phyloP scores from a whole-genome alignment of 257 asterid genomes.

The Cordia subcordata region DNA sequence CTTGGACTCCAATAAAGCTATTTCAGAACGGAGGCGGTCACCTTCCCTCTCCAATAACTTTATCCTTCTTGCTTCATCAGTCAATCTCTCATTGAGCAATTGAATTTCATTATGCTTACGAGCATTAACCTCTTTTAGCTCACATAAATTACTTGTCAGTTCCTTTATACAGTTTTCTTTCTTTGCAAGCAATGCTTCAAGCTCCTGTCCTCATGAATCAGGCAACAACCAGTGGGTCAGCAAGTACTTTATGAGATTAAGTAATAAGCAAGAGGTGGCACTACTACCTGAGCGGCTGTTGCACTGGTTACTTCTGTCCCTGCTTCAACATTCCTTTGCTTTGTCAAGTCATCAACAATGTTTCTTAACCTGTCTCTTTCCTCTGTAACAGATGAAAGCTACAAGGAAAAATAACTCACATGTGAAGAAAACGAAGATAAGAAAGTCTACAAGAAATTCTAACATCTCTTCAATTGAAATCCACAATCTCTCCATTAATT shows the following conservation, averaged over 20 bases:
- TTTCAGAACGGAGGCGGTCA: slow-evolving; percentile 83
- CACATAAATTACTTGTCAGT: slow-evolving; percentile 61
- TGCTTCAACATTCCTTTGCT: slow-evolving; percentile 40
- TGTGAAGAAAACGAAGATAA: slow-evolving; percentile 14
- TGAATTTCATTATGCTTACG: slow-evolving; percentile 68
- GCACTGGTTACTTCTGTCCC: slow-evolving; percentile 50
- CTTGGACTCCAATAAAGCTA: slow-evolving; percentile 95
- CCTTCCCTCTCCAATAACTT: slow-evolving; percentile 91
- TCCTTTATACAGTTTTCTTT: slow-evolving; percentile 71
- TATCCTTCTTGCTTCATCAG: slow-evolving; percentile 70
- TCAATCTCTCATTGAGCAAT: slow-evolving; percentile 71
- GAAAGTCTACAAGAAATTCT: not conserved
- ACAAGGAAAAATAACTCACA: slow-evolving; percentile 23
- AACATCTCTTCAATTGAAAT: too few species aligned
- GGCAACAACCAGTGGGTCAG: slow-evolving; percentile 12
- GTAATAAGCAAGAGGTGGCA: slow-evolving; percentile 10
- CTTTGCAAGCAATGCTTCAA: slow-evolving; percentile 66
- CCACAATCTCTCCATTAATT: too few species aligned
- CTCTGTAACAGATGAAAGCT: slow-evolving; percentile 64
- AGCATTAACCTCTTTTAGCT: slow-evolving; percentile 43
- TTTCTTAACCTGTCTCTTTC: slow-evolving; percentile 63
- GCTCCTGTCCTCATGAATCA: slow-evolving; percentile 54
- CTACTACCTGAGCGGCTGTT: slow-evolving; percentile 48
- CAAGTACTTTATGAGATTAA: slow-evolving; percentile 2
- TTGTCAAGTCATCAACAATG: slow-evolving; percentile 46